phyloP scores from a whole-genome alignment of 2,329 filamentous ascomycete species.

The Helminthosporium solani region DNA sequence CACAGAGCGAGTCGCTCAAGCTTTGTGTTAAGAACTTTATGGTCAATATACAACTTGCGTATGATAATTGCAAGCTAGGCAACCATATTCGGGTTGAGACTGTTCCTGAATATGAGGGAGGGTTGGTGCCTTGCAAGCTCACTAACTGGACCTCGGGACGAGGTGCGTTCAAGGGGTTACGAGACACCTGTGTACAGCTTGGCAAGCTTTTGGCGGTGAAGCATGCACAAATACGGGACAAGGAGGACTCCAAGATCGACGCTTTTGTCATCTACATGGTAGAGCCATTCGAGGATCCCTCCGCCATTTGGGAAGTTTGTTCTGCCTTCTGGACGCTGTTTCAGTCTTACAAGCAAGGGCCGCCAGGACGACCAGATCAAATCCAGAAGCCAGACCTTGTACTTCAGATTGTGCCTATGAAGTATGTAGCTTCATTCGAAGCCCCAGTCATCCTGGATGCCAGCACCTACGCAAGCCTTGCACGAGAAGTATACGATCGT shows the following conservation, averaged over 20 bases:
- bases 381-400: constrained; percentile 61
- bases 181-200: constrained; percentile 41
- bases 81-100: constrained; percentile 53
- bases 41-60: constrained; percentile 66
- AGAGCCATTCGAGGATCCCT: constrained; percentile 64
- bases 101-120: constrained; percentile 39
- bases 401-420: constrained; percentile 71
- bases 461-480: constrained; percentile 61
- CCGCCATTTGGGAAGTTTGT: constrained; percentile 66
- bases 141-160: constrained; percentile 17
- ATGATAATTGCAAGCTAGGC: constrained; percentile 73
- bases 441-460: constrained; percentile 64
- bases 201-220: constrained; percentile 43
- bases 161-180: constrained; percentile 31
- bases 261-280: constrained; percentile 72
- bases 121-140: constrained; percentile 34
- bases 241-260: constrained; percentile 52
- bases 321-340: constrained; percentile 72
- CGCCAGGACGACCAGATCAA: constrained; percentile 44
- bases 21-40: constrained; percentile 65
- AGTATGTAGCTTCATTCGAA: constrained; percentile 64
- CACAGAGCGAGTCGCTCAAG: constrained; percentile 62
- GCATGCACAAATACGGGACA: constrained; percentile 36
- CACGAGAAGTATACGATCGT: constrained; percentile 75
- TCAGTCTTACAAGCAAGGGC: constrained; percentile 59